Conservation (phyloP, 1,284 basidiomycete genomes). For the Melampsora larici-populina region DNA sequence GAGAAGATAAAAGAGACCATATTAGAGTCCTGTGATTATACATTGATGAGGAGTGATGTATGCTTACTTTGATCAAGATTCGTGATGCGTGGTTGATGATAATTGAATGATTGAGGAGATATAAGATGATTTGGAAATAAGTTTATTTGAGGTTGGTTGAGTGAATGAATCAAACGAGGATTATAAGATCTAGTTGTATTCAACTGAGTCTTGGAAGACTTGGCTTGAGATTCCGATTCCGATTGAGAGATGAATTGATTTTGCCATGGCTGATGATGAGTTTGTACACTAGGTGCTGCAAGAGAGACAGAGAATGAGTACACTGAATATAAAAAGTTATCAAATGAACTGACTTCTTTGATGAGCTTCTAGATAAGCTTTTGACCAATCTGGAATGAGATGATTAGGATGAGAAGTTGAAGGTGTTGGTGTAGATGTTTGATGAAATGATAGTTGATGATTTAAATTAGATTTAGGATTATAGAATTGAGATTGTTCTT, state of each 20-base stretch:
- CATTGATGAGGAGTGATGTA: not conserved
- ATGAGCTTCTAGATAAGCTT: no score
- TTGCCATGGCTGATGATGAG: not conserved
- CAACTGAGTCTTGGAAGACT: not conserved
- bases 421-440: no score
- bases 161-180: not conserved
- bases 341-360: no score
- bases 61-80: not conserved
- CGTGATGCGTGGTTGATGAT: not conserved
- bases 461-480: no score
- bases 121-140: not conserved
- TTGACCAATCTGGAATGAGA: no score
- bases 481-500: no score
- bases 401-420: no score
- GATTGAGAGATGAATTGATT: conserved; percentile 17
- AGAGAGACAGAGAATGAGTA: no score
- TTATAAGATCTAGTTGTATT: not conserved
- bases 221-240: not conserved
- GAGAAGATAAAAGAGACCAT: not conserved
- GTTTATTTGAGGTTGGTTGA: not conserved
- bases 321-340: no score
- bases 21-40: not conserved
- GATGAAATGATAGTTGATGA: no score
- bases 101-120: not conserved
- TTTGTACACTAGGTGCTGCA: not conserved